Base-by-base conservation (phyloP, 371 early-diverging fungal species). In the Mucor piriformis region DNA sequence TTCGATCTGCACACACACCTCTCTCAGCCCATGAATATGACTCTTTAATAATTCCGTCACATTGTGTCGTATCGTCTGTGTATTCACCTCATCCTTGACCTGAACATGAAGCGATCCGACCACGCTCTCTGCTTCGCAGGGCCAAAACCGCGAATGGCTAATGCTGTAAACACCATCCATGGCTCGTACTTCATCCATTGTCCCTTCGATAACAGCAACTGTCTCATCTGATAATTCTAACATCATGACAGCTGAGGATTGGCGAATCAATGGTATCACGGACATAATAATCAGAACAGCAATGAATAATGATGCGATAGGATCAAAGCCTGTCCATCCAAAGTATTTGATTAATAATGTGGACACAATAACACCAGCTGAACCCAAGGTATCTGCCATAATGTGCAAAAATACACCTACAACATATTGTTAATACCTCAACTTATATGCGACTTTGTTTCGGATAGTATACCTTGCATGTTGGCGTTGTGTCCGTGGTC, bases 281-380 rank as follows among this genome's bases (percentile, higher is more conserved):
- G 88, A 88, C 53, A 86, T 67, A 59, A 96, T 89, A 27, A 95
- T 96, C 33, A 98, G 72, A 10, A 85, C 68, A 0, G 95, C 93
- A 61, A 98, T 96, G 50, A 95, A 85, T 34, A 98, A 82, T 11
- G 95, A 95, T n/a, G 95, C 95, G 44, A 96, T 83, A 0, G 98
- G 96, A 71, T 98, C 98, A 49, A 95, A 89, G 33, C 96, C 95
- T 12, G 91, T 91, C 96, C 96, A 96, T 4, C 93, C 95, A 70
- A 91, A 94, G 74, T 77, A 86, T 66, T 91, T 76, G 37, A 98
- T 94, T 34, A 95, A 68, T n/a, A 96, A 60, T 0, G 95, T 91
- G 0, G 96, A 95, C 16, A 94, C 84, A 53, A 98, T 95, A 2
- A 98, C 97, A 47, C 96, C 96, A 2, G 95, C 94, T 25, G 95